phyloP scores from a whole-genome alignment of 441 rosid genomes.

The California macrophylla region DNA sequence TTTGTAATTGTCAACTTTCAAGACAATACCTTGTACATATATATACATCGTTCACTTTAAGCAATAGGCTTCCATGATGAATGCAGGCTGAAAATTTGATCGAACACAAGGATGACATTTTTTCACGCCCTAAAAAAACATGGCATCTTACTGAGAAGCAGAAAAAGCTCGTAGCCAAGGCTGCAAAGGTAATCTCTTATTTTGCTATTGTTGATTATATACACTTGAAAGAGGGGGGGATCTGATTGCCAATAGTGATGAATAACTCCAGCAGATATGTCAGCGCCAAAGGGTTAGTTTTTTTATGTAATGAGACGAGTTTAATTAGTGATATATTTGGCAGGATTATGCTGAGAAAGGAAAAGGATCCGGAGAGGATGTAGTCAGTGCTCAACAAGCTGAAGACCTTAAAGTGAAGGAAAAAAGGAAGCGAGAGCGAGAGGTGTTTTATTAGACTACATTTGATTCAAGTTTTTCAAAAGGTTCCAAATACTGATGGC shows the following conservation, averaged over 20 bases:
- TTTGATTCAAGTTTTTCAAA: neutral
- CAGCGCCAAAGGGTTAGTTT: too few species aligned
- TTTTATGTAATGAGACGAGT: neutral
- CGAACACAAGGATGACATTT: constrained; percentile 71
- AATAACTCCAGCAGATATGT: too few species aligned
- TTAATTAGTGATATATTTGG: constrained; percentile 6
- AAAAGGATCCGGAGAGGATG: constrained; percentile 41
- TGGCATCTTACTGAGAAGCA: constrained; percentile 91
- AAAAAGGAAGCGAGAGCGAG: constrained; percentile 79
- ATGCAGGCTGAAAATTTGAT: constrained; percentile 92
- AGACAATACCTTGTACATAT: neutral
- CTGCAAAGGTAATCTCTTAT: constrained; percentile 44
- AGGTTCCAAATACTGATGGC: constrained; percentile 1
- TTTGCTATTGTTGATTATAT: neutral
- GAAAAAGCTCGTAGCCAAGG: constrained; percentile 63
- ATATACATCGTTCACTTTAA: neutral
- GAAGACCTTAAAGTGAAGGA: constrained; percentile 88
- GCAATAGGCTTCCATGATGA: constrained; percentile 4
- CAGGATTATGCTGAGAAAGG: constrained; percentile 49
- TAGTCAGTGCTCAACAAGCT: constrained; percentile 75
- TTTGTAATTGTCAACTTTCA: neutral
- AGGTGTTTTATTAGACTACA: constrained; percentile 34
- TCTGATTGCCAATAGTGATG: too few species aligned
- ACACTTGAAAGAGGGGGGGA: too few species aligned
- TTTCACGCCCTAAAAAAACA: constrained; percentile 80